phyloP scores from a whole-genome alignment of 495 filamentous ascomycete species.

The Parathielavia appendiculata region DNA sequence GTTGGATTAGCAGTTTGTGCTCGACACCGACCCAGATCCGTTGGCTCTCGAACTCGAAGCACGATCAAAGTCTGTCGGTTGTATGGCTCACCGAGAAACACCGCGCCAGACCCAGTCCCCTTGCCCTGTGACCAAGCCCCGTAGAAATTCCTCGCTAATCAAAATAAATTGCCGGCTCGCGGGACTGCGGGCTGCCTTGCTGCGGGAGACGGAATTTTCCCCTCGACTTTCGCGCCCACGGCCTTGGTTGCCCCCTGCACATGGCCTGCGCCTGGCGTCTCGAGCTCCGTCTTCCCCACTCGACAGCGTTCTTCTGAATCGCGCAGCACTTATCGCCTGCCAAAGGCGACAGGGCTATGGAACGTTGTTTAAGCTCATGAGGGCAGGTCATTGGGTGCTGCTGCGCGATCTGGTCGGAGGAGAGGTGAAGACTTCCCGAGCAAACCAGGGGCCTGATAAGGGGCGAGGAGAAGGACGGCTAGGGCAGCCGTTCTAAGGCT shows the following conservation, averaged over 20 bases:
- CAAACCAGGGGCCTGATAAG: not conserved
- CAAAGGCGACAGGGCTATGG: no score
- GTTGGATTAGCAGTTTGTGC: no score
- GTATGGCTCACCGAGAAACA: not conserved
- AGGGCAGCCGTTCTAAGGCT: no score
- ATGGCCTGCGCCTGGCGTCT: not conserved
- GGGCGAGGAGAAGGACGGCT: no score
- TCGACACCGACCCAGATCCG: no score
- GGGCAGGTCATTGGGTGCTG: not conserved
- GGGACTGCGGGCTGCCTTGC: not conserved
- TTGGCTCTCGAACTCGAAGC: no score
- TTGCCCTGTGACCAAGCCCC: not conserved
- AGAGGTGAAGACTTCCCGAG: not conserved
- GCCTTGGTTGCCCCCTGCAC: not conserved
- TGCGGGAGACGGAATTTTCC: not conserved
- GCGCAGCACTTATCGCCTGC: no score
- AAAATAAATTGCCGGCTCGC: constrained; percentile 12
- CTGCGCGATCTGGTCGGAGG: not conserved
- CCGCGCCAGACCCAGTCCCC: not conserved
- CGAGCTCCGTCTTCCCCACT: not conserved
- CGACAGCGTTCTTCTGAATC: not conserved
- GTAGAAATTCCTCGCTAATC: not conserved
- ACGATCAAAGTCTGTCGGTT: no score
- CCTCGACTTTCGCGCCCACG: not conserved
- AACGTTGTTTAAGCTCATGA: not conserved